Evolutionary conservation across 1,284 basidiomycete genomes (phyloP), one percentile per base, ranked within the genome.

Genomic region (Boletellus dicymbophilus): DNA sequence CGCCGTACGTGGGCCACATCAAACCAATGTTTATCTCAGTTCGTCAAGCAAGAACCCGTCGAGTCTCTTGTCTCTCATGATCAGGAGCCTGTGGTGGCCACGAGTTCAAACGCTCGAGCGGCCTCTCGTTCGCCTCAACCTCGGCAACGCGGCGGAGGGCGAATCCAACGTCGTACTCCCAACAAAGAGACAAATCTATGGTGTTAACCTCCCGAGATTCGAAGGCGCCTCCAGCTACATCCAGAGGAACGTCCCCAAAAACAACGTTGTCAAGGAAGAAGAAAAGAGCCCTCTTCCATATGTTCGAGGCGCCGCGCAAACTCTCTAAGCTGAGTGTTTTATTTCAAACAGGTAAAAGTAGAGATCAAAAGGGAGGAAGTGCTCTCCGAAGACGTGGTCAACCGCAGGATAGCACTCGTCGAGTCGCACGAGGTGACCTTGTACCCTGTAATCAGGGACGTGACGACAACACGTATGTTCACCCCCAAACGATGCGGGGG

Each of bases 401-500:
- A 49, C 6, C 48, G 44, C 10, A 39, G 53, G 7, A 25, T 54
- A 6, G 50, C 46, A 4, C 46, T 40, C 28, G 11, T 57, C 9
- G 30, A 52, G 3, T 28, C 46, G 13, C 48, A 43, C 25, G 42
- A 56, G 4, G 49, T 61, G 1, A 30, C 22, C 27, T 22, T 61
- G 23, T 59, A 59, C 9, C 51, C 51, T 8, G 38, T 15, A 0
- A 49, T 52, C 33, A 48, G 59, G 38, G 58, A 61, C 22, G 51
- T 53, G 0, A 63, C 53, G 4, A 61, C 59, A 0, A 56, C 64
- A 1, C 59, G 73, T 11, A 46, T 44, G 0, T 72, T 70, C 43
- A 66, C 73, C 45, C 64, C 66, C 8, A 49, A 55, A 3, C 44
- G 44, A 2, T 74, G 65, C 49, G 75, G 73, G 6, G 73, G 73